Base-by-base conservation (phyloP, 352 stramenopile genomes). In the Phytophthora lateralis region DNA sequence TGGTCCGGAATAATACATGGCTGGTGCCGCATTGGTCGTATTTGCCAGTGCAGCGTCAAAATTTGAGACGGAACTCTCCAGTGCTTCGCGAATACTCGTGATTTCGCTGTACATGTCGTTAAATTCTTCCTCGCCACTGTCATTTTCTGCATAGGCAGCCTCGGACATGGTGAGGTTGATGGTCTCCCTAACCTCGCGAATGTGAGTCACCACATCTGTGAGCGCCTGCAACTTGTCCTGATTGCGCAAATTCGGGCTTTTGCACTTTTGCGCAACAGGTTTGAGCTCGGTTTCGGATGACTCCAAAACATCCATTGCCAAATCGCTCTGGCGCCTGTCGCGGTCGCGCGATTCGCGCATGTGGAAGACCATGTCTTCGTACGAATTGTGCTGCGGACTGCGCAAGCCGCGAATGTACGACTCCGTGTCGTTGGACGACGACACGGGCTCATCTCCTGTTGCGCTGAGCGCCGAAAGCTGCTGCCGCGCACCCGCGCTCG, bases 111-210 rank as follows among this genome's bases (percentile, higher is more conserved):
- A 85, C 45, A 88, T 71, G 17, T 88, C 76, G 20, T 77, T 81
- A 43, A 75, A 85, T 27, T 66, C 69, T 18, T 75, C 61, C 20
- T 60, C 58, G 30, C 73, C 56, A 12, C 58, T 69, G 11, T 65
- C 55, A 12, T 84, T 67, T 52, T 69, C 66, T 62, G 34, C 68
- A 26, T 64, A 67, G 21, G 48, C 59, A 54, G 72, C 77, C 29
- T 89, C 79, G 0, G 82, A 85, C 50, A 89, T 82, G 0, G 78
- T 78, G 9, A 87, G 55, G 44, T 89, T 86, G 38, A 91, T 91
- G 0, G 82, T 91, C 15, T 89, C 79, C 10, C 79, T 77, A 18
- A 86, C 76, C 18, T 85, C 69, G 1, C 82, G 82, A 37, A 91
- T 91, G 34, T 84, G 77, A 15, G 71, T 78, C 30, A 91, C 82